Conservation (phyloP, 768 basidiomycete species). For the Exidia glandulosa region DNA sequence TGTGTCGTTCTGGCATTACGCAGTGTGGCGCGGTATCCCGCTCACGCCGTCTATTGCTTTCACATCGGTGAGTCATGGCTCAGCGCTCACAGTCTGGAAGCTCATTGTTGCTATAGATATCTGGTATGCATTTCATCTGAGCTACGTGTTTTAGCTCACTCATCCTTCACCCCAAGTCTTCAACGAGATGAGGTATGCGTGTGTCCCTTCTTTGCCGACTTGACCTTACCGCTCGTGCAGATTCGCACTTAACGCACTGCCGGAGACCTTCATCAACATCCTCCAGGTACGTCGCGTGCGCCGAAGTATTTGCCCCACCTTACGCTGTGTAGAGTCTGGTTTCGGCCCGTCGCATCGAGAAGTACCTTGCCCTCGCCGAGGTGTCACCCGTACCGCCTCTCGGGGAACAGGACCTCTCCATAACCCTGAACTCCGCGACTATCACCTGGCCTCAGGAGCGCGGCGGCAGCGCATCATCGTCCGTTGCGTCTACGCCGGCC, state of each 20-base stretch:
- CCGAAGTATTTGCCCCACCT: neutral
- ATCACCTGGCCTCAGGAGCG: slow-evolving; percentile 86
- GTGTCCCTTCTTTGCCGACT: slow-evolving; percentile 35
- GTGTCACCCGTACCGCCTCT: slow-evolving; percentile 52
- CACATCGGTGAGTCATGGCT: slow-evolving; percentile 29
- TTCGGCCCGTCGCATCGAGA: slow-evolving; percentile 82
- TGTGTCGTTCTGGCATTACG: slow-evolving; percentile 47
- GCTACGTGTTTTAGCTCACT: neutral
- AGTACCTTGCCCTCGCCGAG: slow-evolving; percentile 70
- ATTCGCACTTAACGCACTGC: slow-evolving; percentile 77
- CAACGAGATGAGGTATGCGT: neutral
- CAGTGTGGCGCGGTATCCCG: slow-evolving; percentile 54
- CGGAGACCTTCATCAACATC: slow-evolving; percentile 84
- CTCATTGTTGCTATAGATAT: slow-evolving; percentile 21
- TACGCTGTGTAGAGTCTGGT: too few species aligned
- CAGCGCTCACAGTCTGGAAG: neutral
- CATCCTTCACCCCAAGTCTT: neutral
- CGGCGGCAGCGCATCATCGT: slow-evolving; percentile 30
- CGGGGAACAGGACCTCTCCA: slow-evolving; percentile 41
- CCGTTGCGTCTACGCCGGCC: slow-evolving; percentile 58
- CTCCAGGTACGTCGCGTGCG: slow-evolving; percentile 49
- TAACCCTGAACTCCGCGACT: slow-evolving; percentile 75
- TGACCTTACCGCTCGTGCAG: slow-evolving; percentile 59
- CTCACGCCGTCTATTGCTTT: slow-evolving; percentile 83
- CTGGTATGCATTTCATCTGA: slow-evolving; percentile 20